Evolutionary conservation across 2,329 filamentous ascomycete species (phyloP), one percentile per base, ranked within the genome.

Genomic region (Talaromyces amestolkiae): DNA sequence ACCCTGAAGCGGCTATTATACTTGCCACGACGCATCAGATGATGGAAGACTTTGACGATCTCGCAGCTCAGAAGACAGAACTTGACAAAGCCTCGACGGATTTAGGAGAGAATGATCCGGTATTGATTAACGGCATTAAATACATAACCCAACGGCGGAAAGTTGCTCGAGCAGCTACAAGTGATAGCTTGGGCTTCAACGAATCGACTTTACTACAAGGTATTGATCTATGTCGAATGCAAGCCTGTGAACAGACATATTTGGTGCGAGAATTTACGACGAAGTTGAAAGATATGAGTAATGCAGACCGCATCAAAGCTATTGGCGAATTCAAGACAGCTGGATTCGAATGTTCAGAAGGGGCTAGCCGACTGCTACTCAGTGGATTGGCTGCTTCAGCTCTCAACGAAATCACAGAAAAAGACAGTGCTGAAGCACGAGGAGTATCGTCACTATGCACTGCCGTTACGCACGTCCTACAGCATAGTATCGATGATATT

Each of bases 41-140:
- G 13, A 67, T 79, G 47, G 78, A 79, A 63, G 74, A 78, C 43
- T 78, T 80, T 65, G 76, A 77, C 66, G 77, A 79, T 60, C 66
- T 80, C 19, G 71, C 73, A 6, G 13, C 7, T 17, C 70, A 69
- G 22, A 74, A 75, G 64, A 70, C 70, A 17, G 75, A 79, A 33
- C 74, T 75, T 11, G 74, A 74, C 15, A 77, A 77, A 45, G 74
- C 73, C 63, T 53, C 79, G 37, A 70, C 70, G 45, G 77, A 78
- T 68, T 74, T 79, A 41, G 75, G 68, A 35, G 62, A 77, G 61
- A 72, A 69, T 62, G 73, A 77, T 59, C 72, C 75, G 59, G 73
- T 76, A 59, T 74, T 72, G 65, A 74, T 33, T 45, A n/a, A 35
- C 15, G 41, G 39, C 13, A n/a, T 66, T 22, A 43, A 53, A 22